Percentiles rank a stretch among this genome's conserved stretches.
Evolutionary conservation across 176 grass and related monocot species (phyloP).

Genomic region (Tillandsia leiboldiana): DNA sequence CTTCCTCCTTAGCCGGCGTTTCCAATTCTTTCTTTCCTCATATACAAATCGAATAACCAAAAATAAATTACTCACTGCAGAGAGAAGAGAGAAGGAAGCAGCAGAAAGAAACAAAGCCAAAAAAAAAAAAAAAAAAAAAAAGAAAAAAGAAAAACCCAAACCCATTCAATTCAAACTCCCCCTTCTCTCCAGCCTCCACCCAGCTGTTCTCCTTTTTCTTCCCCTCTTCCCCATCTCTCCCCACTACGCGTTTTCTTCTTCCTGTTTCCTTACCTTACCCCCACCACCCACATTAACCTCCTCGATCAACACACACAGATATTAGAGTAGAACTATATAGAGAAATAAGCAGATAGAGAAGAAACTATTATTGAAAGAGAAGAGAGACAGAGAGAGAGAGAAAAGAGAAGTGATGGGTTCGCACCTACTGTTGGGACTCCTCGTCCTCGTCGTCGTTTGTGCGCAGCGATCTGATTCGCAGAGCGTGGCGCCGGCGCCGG

Average conservation of each 20-base stretch:
- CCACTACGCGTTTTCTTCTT: constrained; percentile 53
- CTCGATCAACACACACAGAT: constrained; percentile 11
- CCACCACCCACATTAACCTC: not conserved
- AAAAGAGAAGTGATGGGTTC: no score
- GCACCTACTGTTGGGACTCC: not conserved
- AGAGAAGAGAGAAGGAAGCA: not conserved
- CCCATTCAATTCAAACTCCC: constrained; percentile 50
- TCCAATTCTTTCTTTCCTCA: not conserved
- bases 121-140: constrained; percentile 29
- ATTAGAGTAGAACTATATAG: no score
- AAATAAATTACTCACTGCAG: constrained; percentile 7
- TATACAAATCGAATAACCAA: not conserved
- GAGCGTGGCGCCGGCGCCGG: constrained; percentile 35
- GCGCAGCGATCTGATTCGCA: not conserved
- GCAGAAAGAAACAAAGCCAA: not conserved
- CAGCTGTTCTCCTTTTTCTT: not conserved
- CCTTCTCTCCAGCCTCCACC: constrained; percentile 1
- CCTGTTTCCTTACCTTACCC: constrained; percentile 11
- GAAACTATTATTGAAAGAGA: no score
- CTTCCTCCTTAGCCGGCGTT: not conserved
- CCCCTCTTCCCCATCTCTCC: constrained; percentile 2
- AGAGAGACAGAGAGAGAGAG: no score
- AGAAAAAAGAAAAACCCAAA: constrained; percentile 31
- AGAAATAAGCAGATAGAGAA: no score
- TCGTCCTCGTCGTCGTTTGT: constrained; percentile 12